Conservation (phyloP, 768 basidiomycete species). For the Naganishia onofrii region DNA sequence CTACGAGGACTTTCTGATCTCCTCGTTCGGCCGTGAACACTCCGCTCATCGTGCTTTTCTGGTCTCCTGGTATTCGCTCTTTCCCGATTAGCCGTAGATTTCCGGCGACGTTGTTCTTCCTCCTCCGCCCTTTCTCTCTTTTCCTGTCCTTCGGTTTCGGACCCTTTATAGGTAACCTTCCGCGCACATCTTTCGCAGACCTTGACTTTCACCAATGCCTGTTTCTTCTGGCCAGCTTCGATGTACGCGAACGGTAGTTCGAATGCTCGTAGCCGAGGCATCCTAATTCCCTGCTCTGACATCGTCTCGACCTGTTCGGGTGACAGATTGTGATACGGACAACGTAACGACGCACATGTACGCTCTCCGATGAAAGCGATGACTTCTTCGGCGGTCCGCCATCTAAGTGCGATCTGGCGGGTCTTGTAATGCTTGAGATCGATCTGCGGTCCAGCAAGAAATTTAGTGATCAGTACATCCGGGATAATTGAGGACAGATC, state of each 20-base stretch:
- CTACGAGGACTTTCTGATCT: slow-evolving; percentile 14
- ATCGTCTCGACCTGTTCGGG: slow-evolving; percentile 13
- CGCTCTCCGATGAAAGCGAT: slow-evolving; percentile 78
- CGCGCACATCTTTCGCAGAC: slow-evolving; percentile 73
- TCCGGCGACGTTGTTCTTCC: neutral
- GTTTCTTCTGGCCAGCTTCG: slow-evolving; percentile 70
- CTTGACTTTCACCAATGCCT: slow-evolving; percentile 86
- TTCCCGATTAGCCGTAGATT: neutral
- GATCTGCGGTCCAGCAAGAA: slow-evolving; percentile 37
- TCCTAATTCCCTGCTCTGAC: slow-evolving; percentile 30
- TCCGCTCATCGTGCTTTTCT: no score
- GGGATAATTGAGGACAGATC: slow-evolving; percentile 3
- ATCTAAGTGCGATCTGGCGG: slow-evolving; percentile 83
- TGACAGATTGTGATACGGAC: slow-evolving; percentile 61
- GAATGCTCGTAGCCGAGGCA: slow-evolving; percentile 63
- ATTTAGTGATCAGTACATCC: neutral
- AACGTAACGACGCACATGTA: slow-evolving; percentile 86
- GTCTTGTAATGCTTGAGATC: slow-evolving; percentile 96
- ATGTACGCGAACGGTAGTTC: slow-evolving; percentile 87
- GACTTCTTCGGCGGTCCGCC: slow-evolving; percentile 90
- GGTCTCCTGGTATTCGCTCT: neutral
- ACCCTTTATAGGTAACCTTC: slow-evolving; percentile 77
- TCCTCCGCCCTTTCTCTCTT: no score
- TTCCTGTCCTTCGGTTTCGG: neutral
- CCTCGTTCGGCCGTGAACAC: neutral